Evolutionary conservation across 495 filamentous ascomycete species (phyloP).

Genomic region (Elaphomyces granulatus): DNA sequence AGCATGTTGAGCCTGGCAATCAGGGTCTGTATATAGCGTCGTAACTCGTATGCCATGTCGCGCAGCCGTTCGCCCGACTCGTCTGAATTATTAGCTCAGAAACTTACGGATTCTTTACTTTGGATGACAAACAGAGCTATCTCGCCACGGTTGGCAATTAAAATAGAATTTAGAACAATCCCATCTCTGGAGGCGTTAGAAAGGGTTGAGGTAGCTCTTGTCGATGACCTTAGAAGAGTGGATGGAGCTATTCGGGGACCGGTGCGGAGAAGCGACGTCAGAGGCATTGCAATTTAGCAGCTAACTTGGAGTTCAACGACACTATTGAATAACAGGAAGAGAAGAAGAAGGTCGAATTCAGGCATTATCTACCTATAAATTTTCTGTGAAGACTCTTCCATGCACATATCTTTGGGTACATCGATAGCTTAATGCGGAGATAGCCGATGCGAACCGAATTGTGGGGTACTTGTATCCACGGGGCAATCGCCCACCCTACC

Average conservation of each 20-base stretch:
- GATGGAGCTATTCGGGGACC: constrained; percentile 25
- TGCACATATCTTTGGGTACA: no score
- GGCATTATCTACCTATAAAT: background rate
- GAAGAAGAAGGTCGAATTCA: background rate
- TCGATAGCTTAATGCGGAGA: background rate
- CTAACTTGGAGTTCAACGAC: no score
- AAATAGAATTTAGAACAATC: constrained; percentile 59
- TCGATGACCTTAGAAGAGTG: constrained; percentile 13
- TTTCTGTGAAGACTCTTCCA: background rate
- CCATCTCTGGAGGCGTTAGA: constrained; percentile 10
- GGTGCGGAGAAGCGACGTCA: constrained; percentile 35
- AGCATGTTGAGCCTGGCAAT: constrained; percentile 78
- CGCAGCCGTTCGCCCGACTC: constrained; percentile 75
- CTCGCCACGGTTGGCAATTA: constrained; percentile 95
- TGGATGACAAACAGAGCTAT: constrained; percentile 51
- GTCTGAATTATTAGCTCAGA: constrained; percentile 24
- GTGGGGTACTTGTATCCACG: constrained; percentile 19
- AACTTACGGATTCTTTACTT: background rate
- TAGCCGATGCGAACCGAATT: constrained; percentile 33
- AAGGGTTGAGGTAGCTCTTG: constrained; percentile 23
- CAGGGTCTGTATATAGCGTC: constrained; percentile 88
- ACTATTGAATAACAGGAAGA: background rate
- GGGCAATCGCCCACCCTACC: background rate
- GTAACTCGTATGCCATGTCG: constrained; percentile 86
- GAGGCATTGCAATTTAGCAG: constrained; percentile 19